Conservation (phyloP, 164 flowering plant genomes). For the Aristolochia contorta region DNA sequence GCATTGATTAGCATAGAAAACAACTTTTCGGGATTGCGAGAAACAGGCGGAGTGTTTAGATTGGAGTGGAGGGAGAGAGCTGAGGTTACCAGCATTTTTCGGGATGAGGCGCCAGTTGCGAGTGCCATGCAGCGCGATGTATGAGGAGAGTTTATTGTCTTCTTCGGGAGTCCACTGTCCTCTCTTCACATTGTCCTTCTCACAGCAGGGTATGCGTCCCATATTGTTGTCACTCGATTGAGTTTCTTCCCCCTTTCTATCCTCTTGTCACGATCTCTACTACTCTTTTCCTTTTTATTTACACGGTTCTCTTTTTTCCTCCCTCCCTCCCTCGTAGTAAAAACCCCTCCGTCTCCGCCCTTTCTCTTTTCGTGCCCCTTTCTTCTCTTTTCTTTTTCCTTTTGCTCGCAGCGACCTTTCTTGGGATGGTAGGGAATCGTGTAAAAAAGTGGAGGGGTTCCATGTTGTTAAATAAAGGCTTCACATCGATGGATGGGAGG, state of each 20-base stretch:
- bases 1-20: neutral
- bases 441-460: neutral
- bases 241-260: neutral
- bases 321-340: neutral
- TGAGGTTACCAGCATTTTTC: constrained; percentile 68
- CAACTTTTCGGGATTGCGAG: too few species aligned
- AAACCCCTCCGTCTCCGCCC: neutral
- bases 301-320: too few species aligned
- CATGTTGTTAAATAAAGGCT: constrained; percentile 8
- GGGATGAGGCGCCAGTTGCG: constrained; percentile 99
- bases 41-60: neutral
- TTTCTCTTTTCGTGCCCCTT: neutral
- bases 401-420: neutral
- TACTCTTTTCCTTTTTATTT: neutral
- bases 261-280: neutral
- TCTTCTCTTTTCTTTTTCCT: neutral
- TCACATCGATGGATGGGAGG: constrained; percentile 14
- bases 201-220: constrained; percentile 97
- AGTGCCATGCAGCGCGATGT: constrained; percentile 93
- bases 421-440: neutral
- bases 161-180: constrained; percentile 99
- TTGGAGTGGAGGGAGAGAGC: neutral
- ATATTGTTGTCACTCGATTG: constrained; percentile 21
- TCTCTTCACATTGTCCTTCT: constrained; percentile 91
- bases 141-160: constrained; percentile 86